Base-by-base conservation (phyloP, 306 rosid genomes). In the Glycine latifolia region DNA sequence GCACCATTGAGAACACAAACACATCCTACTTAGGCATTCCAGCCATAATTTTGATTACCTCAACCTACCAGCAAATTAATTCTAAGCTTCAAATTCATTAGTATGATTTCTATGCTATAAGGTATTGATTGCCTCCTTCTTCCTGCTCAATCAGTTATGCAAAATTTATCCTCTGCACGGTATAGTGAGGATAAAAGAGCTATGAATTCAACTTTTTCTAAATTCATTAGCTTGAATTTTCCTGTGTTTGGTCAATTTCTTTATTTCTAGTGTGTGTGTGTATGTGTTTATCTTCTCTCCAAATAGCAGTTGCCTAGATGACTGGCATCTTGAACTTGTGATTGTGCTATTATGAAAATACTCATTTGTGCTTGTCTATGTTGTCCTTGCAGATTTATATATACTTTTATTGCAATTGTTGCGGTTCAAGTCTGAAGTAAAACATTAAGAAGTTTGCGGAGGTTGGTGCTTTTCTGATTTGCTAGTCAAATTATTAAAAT, bases 361-460 rank as follows among this genome's bases (percentile, higher is more conserved):
- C 17, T 78, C 12, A 71, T 7, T 68, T 10, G 52, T 78, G 55
- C 41, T 44, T 79, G 75, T 81, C 8, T 87, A n/a, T 82, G 20
- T 69, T 63, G 70, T 63, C 11, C 59, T 88, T 83, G 73, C 92
- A 90, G 97, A 79, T 48, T 81, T 79, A 52, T 79, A 52, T 59
- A 10, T 82, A 14, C 39, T 37, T 54, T 72, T 83, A 48, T 52
- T 48, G 63, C 56, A 82, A 69, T 79, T 13, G 62, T 67, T 10
- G 68, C 6, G 37, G 43, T 37, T 68, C 6, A 63, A 54, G 3
- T 70, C 63, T 77, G 12, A 31, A 47, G 44, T 10, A 63, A 43
- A 83, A 62, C 35, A n/a, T 55, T 20, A 43, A 48, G 78, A 78
- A 66, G 11, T 65, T 78, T 72, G 17, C 37, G 7, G 12, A 47